Evolutionary conservation across 495 filamentous ascomycete genomes (phyloP), one percentile per base, ranked within the genome.

Genomic region (Halenospora varia): DNA sequence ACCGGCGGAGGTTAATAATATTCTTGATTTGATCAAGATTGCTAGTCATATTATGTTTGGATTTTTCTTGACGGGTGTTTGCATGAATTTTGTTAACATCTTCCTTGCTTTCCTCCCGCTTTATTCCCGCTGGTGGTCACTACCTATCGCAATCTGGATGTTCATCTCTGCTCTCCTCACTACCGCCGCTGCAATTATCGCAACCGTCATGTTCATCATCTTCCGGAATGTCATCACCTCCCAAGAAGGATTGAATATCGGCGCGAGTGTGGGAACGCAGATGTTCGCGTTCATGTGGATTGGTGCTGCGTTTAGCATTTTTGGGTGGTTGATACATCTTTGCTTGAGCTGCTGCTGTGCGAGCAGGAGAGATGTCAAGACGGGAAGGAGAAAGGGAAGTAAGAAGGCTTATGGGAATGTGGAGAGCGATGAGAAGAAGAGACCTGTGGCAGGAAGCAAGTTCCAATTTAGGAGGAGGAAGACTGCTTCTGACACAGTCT

Each of bases 261-360:
- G 73, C 8, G 89, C 87, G 2, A 69, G 77, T 11, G 65, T 96
- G 4, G 91, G 92, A 2, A 73, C 58, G 4, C 75, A 78, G 62
- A 95, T 97, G 91, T 81, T 96, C 65, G 86, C 75, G 0, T 95
- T 96, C 62, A 91, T 96, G 88, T 97, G 92, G 92, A 77, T 88
- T 29, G 90, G 85, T 0, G 76, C 81, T 0, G 87, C 71, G 0
- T 87, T 86, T 51, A 79, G 80, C 6, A 64, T 92, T 0, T 55
- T 88, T 47, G 84, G 83, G 0, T 94, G 87, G 62, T 66, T 90
- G 11, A 69, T 93, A 26, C 88, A 93, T 65, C 68, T 86, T 1
- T 80, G 84, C 2, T 75, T 89, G 71, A 86, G 83, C 62, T 96
- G 92, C 65, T 90, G 84, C 64, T 88, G 86, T 66, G 77, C 81